Evolutionary conservation across 306 rosid genomes (phyloP).

Genomic region (Cicer bijugum): DNA sequence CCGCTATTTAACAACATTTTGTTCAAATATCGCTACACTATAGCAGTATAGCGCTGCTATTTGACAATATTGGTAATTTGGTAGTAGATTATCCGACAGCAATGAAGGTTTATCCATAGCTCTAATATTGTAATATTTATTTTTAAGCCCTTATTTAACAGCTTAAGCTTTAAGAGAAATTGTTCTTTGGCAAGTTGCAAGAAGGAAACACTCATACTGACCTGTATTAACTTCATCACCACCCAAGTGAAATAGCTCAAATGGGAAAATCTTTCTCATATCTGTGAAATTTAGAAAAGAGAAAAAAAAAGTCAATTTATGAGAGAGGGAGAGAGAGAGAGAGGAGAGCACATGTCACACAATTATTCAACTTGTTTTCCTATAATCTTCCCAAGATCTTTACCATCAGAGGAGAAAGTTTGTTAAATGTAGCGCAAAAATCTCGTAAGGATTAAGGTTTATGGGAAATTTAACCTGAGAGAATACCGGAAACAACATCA

Average conservation of each 20-base stretch:
- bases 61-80: not conserved
- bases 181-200: slow-evolving; percentile 37
- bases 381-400: slow-evolving; percentile 13
- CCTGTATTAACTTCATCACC: slow-evolving; percentile 99
- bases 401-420: slow-evolving; percentile 10
- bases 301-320: slow-evolving; percentile 7
- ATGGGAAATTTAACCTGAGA: slow-evolving; percentile 66
- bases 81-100: slow-evolving; percentile 24
- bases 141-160: slow-evolving; percentile 23
- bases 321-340: not conserved
- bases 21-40: too few species aligned
- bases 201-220: slow-evolving; percentile 52
- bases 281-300: slow-evolving; percentile 56
- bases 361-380: slow-evolving; percentile 19
- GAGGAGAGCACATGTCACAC: slow-evolving; percentile 21
- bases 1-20: too few species aligned
- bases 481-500: slow-evolving; percentile 82
- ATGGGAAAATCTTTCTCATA: slow-evolving; percentile 91
- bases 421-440: slow-evolving; percentile 28
- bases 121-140: slow-evolving; percentile 5
- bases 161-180: slow-evolving; percentile 37
- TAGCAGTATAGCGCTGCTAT: too few species aligned
- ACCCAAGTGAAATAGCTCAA: slow-evolving; percentile 97
- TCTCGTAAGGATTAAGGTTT: slow-evolving; percentile 22
- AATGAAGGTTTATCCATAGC: slow-evolving; percentile 29